A percentile compares a stretch with the other conserved stretches of the same genome.
Conservation (phyloP, 202 grass and related monocot species). For the Zoysia matrella region DNA sequence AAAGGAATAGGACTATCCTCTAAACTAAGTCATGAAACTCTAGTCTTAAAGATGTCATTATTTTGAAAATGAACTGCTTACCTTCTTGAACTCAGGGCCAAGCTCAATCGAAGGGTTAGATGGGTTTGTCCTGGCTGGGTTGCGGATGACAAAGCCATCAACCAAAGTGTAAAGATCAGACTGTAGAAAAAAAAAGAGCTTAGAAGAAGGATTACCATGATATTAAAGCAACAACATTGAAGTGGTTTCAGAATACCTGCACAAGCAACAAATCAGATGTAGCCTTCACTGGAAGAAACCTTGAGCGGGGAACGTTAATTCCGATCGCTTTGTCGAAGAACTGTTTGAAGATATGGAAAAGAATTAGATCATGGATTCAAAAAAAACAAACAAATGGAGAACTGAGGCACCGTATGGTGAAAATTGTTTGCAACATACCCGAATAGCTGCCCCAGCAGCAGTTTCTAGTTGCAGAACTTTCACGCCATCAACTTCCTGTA, state of each 20-base stretch:
- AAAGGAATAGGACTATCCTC: neutral
- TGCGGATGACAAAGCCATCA: no score
- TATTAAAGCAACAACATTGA: slow-evolving; percentile 25
- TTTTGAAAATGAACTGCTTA: slow-evolving; percentile 34
- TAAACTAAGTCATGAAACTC: neutral
- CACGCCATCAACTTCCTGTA: no score
- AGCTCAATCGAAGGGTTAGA: slow-evolving; percentile 54
- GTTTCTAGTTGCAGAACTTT: no score
- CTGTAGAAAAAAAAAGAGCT: slow-evolving; percentile 17
- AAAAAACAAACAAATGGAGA: neutral
- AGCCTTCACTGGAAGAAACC: no score
- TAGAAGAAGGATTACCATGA: slow-evolving; percentile 10
- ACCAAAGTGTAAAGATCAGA: no score
- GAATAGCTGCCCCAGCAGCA: no score
- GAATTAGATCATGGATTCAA: slow-evolving; percentile 17
- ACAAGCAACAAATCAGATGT: slow-evolving; percentile 59
- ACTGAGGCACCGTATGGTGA: neutral
- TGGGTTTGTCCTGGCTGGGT: no score
- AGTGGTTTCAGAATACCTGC: slow-evolving; percentile 64
- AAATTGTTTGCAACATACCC: neutral
- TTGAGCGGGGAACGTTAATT: slow-evolving; percentile 1
- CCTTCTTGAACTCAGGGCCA: slow-evolving; percentile 99
- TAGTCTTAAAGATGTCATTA: neutral
- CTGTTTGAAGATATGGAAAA: slow-evolving; percentile 46
- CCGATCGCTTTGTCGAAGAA: slow-evolving; percentile 97